Evolutionary conservation across 106 monocot genomes (phyloP).

Genomic region (Dioscorea alata): DNA sequence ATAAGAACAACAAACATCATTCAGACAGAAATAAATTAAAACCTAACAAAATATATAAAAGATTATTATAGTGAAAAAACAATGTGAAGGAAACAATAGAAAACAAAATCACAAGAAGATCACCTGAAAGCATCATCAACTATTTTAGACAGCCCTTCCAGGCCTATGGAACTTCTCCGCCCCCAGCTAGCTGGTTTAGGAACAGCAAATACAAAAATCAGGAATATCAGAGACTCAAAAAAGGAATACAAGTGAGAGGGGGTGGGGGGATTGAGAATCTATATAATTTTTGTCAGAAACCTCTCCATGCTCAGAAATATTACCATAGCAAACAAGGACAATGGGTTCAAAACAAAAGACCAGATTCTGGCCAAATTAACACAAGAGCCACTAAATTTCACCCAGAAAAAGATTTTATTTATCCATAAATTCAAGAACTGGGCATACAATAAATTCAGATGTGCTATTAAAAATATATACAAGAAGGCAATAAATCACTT

Average conservation of each 20-base stretch:
- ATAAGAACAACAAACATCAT: slow-evolving; percentile 1
- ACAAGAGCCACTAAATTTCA: too few relatives aligned
- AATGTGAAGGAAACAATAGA: neutral
- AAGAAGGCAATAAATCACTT: too few relatives aligned
- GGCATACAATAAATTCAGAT: too few relatives aligned
- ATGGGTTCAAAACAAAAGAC: too few relatives aligned
- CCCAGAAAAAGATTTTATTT: too few relatives aligned
- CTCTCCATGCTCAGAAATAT: too few relatives aligned
- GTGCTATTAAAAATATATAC: too few relatives aligned
- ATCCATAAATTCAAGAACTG: too few relatives aligned
- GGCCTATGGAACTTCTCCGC: slow-evolving; percentile 52
- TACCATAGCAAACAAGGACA: too few relatives aligned
- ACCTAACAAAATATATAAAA: neutral
- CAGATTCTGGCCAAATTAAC: too few relatives aligned
- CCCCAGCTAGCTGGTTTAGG: slow-evolving; percentile 47
- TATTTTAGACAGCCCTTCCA: slow-evolving; percentile 63
- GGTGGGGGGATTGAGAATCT: too few relatives aligned
- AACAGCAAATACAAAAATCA: slow-evolving; percentile 18
- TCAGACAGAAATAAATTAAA: neutral
- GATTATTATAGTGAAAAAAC: neutral
- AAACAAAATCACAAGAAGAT: neutral
- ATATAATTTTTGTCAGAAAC: too few relatives aligned
- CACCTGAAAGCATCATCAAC: slow-evolving; percentile 91
- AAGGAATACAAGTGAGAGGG: neutral
- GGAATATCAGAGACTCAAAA: neutral